Evolutionary conservation across 805 yeast species (phyloP).

Genomic region (Lachancea quebecensis): DNA sequence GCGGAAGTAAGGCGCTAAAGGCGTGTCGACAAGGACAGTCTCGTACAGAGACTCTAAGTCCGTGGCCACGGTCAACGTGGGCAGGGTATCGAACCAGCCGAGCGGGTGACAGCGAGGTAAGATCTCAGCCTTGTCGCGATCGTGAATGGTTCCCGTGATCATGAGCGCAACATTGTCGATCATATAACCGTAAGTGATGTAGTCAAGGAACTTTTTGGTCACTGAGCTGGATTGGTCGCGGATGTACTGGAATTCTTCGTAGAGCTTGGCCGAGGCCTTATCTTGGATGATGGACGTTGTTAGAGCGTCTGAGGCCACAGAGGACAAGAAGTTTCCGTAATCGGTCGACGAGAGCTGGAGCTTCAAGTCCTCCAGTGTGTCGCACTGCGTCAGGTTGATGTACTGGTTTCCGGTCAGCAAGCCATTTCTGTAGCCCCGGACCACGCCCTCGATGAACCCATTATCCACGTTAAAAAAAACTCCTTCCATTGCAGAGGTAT

Average conservation of each 20-base stretch:
- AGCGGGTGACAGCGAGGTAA: constrained; percentile 89
- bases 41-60: constrained; percentile 90
- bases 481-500: constrained; percentile 65
- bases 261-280: constrained; percentile 63
- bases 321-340: constrained; percentile 83
- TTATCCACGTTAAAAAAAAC: constrained; percentile 80
- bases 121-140: constrained; percentile 83
- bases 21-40: constrained; percentile 91
- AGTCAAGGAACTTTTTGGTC: constrained; percentile 79
- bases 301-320: constrained; percentile 67
- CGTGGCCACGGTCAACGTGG: constrained; percentile 89
- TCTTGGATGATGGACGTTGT: constrained; percentile 84
- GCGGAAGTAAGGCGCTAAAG: constrained; percentile 93
- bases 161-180: constrained; percentile 93
- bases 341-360: constrained; percentile 93
- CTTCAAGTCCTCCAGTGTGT: constrained; percentile 86
- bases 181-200: constrained; percentile 93
- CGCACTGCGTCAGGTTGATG: constrained; percentile 91
- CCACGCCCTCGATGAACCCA: constrained; percentile 92
- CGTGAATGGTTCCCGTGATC: constrained; percentile 96
- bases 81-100: constrained; percentile 98
- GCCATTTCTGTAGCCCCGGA: constrained; percentile 89
- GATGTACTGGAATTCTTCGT: constrained; percentile 78
- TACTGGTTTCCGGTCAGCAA: constrained; percentile 73
- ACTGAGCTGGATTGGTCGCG: constrained; percentile 78